These are phyloP conservation scores for Thinopyrum elongatum DNA, from an alignment of 176 grass and related monocot genomes.

Conservation along the genomic window DNA sequence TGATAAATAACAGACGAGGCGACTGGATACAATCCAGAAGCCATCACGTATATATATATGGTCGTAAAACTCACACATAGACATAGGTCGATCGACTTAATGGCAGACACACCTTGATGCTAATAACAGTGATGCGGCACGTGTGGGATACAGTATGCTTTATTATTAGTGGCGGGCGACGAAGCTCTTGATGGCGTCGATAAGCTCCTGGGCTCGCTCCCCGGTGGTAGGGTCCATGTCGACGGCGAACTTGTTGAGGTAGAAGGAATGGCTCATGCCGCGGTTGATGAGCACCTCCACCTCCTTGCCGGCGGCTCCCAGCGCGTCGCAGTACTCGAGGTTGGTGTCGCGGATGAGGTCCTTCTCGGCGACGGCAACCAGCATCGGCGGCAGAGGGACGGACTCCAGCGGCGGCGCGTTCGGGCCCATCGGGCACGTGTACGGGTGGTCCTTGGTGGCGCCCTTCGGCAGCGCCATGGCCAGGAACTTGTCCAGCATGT, in stretches of 20 bases:
- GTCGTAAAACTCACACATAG: neutral
- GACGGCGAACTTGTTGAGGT: constrained; percentile 88
- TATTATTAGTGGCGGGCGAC: constrained; percentile 44
- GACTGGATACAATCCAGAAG: no score
- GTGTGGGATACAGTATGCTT: neutral
- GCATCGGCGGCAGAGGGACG: constrained; percentile 56
- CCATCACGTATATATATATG: neutral
- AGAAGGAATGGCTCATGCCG: constrained; percentile 82
- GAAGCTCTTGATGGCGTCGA: constrained; percentile 64
- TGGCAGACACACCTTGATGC: neutral
- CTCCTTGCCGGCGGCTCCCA: constrained; percentile 65
- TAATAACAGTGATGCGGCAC: no score
- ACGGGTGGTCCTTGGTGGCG: constrained; percentile 79
- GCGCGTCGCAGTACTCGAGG: constrained; percentile 67
- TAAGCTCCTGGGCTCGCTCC: constrained; percentile 56
- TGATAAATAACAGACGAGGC: no score
- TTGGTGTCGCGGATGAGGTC: constrained; percentile 84
- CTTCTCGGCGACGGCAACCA: constrained; percentile 66
- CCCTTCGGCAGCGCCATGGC: constrained; percentile 52
- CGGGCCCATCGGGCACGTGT: constrained; percentile 76
- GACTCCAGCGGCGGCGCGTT: constrained; percentile 55
- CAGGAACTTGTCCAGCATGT: constrained; percentile 84
- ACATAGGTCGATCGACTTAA: neutral
- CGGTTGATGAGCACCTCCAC: constrained; percentile 64
- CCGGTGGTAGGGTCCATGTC: constrained; percentile 62